A percentile compares a stretch with the other conserved stretches of the same genome.
Conservation (phyloP, 345 rosid genomes). For the Litchi chinensis region DNA sequence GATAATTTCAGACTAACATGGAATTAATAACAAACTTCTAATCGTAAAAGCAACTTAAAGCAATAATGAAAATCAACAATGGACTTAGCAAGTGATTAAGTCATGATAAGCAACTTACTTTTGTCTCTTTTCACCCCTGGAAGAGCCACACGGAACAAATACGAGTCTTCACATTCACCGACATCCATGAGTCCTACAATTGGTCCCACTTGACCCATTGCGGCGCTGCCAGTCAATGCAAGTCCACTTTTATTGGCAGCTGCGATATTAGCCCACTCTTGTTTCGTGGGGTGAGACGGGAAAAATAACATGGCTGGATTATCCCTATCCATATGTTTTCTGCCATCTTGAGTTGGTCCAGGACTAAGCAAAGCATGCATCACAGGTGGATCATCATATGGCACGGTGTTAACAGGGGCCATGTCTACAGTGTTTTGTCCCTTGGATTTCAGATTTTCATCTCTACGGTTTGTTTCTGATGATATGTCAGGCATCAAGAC, state of each 20-base stretch:
- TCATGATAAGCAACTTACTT: slow-evolving; percentile 39
- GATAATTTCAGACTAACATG: not conserved
- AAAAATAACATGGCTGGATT: slow-evolving; percentile 29
- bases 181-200: slow-evolving; percentile 54
- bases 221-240: slow-evolving; percentile 42
- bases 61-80: not conserved
- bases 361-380: not conserved
- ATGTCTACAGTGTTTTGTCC: not conserved
- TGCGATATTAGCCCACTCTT: slow-evolving; percentile 33
- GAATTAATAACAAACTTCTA: not conserved
- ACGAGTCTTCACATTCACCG: slow-evolving; percentile 59
- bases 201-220: slow-evolving; percentile 42
- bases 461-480: not conserved
- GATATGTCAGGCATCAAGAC: too few species aligned
- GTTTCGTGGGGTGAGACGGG: slow-evolving; percentile 31
- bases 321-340: not conserved
- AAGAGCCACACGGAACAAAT: slow-evolving; percentile 62
- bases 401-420: slow-evolving; percentile 10
- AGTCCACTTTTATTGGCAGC: slow-evolving; percentile 34
- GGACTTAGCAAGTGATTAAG: slow-evolving; percentile 1
- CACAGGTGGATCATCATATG: not conserved
- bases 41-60: not conserved
- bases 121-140: slow-evolving; percentile 69
- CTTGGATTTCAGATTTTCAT: not conserved
- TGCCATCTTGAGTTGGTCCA: slow-evolving; percentile 9